Base-by-base conservation (phyloP, 495 filamentous ascomycete genomes). In the Penicillium nucicola region DNA sequence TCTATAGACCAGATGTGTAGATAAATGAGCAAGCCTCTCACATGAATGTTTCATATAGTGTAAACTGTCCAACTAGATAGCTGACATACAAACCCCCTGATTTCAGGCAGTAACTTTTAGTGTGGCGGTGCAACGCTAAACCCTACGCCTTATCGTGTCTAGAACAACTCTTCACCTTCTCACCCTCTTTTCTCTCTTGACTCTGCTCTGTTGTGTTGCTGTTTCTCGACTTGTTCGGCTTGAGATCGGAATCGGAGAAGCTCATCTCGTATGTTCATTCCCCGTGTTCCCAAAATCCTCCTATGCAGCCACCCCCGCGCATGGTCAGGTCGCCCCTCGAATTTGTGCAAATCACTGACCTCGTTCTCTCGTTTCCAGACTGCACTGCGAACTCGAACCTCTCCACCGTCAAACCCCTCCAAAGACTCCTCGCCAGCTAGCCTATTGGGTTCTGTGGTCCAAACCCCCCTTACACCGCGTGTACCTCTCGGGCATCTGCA, bases 371-470 rank as follows among this genome's bases (percentile, higher is more conserved):
- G n/a, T 32, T 9, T 15, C 13, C 17, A 48, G 36, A 33, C 31
- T 14, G 20, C 13, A n/a, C 19, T 28, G 5, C 20, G 18, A n/a
- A n/a, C n/a, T 41, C 17, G 17, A 9, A 25, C 23, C 37, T 52
- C 32, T 57, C 44, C 42, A 45, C 44, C 55, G 51, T 38, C 34
- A 13, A 28, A 18, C 32, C 38, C 38, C n/a, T n/a, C n/a, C n/a
- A n/a, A n/a, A n/a, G n/a, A n/a, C n/a, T n/a, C n/a, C n/a, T n/a
- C n/a, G n/a, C n/a, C n/a, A n/a, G n/a, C 7, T 44, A 57, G 52
- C 51, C 57, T 60, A 48, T 50, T 38, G 47, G 36, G 45, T 30
- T 42, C 31, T 31, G 20, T 43, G 37, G n/a, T n/a, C 40, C 58
- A 44, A 49, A 17, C 39, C 55, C 32, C 28, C 48, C 50, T 42